These are phyloP conservation scores for Capillidium rhysosporum DNA, from an alignment of 371 early-diverging fungal genomes.

Conservation along the genomic window DNA sequence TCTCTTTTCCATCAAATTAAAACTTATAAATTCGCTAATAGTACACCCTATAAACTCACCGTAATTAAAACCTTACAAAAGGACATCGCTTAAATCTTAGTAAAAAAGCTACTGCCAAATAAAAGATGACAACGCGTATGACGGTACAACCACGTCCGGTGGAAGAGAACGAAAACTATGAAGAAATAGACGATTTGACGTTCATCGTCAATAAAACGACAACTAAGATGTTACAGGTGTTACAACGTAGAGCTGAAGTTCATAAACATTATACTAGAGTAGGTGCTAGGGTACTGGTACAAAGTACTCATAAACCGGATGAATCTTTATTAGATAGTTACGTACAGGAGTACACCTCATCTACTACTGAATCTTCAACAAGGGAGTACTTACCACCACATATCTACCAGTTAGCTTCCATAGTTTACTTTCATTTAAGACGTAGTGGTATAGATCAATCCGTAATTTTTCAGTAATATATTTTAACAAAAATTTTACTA, in stretches of 20 bases:
- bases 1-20: too few species aligned
- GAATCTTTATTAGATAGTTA: conserved; percentile 32
- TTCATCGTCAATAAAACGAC: neutral
- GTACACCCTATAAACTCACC: too few species aligned
- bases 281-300: conserved; percentile 30
- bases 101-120: too few species aligned
- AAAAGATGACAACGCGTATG: neutral
- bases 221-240: neutral
- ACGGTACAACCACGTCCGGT: neutral
- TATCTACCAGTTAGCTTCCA: conserved; percentile 36
- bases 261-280: conserved; percentile 37
- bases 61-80: too few species aligned
- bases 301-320: conserved; percentile 23
- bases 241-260: neutral
- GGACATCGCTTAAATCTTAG: too few species aligned
- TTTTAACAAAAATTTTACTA: neutral
- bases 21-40: too few species aligned
- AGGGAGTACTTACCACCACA: conserved; percentile 20
- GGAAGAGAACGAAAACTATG: neutral
- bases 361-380: conserved; percentile 1
- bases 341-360: neutral
- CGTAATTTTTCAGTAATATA: conserved; percentile 44
- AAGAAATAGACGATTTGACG: neutral
- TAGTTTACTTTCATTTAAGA: conserved; percentile 56
- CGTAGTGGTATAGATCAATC: conserved; percentile 63